Base-by-base conservation (phyloP, 2,329 filamentous ascomycete species). In the Aspergillus sp. region DNA sequence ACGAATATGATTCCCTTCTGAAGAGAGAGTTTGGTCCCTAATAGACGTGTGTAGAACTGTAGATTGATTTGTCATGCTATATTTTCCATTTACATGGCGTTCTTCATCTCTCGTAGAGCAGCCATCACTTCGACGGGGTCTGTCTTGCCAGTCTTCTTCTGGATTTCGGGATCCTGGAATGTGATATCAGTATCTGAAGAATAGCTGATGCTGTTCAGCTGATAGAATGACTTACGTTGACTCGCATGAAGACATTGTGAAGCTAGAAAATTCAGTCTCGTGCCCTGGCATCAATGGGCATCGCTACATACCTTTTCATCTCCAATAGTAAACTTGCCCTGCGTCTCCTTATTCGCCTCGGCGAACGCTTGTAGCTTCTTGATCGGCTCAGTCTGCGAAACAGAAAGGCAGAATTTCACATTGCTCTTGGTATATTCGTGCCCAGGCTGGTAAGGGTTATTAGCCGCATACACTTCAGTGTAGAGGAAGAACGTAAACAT, bases 401-500 rank as follows among this genome's bases (percentile, higher is more conserved):
- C 90, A 2, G 89, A 90, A 62, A 90, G 80, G 52, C 87, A 89
- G 74, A 99, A 99, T 75, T 92, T 92, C 71, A 95, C 92, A 73
- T 99, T 99, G 55, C 90, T 86, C 79, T 95, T 97, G n/a, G 95
- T 99, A 80, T 99, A 99, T 77, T 98, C 95, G 72, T 99, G 95
- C 4, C 95, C 95, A 19, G 94, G 93, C 89, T 94, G 67, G 66
- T 5, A 15, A 15, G 19, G 19, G 19, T 15, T 11, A 41, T 41
- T 15, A 41, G 34, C 19, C 1, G 17, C 22, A 17, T n/a, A 7
- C 6, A 28, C 25, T 28, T 3, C 41, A 43, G 22, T 28, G 7
- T 28, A 5, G 19, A n/a, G 8, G 8, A 28, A 19, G 23, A 4
- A 13, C 46, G 19, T 22, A 23, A 54, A 82, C 89, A 74, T 78